A percentile compares a stretch with the other conserved stretches of the same genome.
Evolutionary conservation across 345 rosid genomes (phyloP).

Genomic region (Populus alba): DNA sequence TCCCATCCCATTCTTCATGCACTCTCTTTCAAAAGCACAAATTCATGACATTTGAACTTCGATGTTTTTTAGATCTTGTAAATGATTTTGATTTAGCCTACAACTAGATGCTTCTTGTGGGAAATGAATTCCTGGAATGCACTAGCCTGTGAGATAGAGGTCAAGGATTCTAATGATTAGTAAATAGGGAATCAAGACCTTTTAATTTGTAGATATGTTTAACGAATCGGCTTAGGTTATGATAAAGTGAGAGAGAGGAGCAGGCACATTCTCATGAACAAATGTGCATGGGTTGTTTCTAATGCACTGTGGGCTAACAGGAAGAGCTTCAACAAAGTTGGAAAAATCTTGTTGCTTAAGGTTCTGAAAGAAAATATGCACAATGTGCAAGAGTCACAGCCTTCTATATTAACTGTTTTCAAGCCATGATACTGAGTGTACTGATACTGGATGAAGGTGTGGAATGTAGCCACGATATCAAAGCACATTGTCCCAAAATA

Average conservation of each 20-base stretch:
- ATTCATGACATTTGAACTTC: neutral
- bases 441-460: neutral
- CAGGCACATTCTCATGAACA: neutral
- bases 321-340: neutral
- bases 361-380: neutral
- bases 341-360: neutral
- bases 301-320: neutral
- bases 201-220: neutral
- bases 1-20: too few relatives aligned
- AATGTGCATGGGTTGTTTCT: neutral
- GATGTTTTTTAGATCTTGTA: too few relatives aligned
- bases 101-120: neutral
- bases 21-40: too few relatives aligned
- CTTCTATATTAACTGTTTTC: neutral
- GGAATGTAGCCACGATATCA: neutral
- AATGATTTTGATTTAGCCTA: neutral
- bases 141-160: neutral
- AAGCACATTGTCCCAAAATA: neutral
- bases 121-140: neutral
- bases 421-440: neutral
- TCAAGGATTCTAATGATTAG: neutral
- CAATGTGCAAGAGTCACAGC: neutral
- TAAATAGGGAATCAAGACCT: neutral
- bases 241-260: neutral
- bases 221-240: neutral